These are phyloP conservation scores for Clonostachys chloroleuca DNA, from an alignment of 2,329 filamentous ascomycete species.

Conservation along the genomic window DNA sequence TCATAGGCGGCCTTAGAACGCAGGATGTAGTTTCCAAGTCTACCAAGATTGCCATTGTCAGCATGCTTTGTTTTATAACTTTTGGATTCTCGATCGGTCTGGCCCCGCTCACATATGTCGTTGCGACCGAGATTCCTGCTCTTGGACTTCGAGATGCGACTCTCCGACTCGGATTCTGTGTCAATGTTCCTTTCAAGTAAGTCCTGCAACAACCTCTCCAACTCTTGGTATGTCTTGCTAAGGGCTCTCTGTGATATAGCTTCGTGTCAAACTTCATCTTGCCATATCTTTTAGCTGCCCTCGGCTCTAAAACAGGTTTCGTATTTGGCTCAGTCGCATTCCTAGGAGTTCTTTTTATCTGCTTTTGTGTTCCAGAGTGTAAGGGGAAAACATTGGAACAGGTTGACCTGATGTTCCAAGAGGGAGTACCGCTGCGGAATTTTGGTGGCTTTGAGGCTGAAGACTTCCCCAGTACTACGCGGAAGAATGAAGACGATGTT, in stretches of 20 bases:
- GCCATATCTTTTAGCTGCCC: conserved; percentile 27
- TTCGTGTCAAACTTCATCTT: conserved; percentile 24
- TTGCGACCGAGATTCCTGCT: conserved; percentile 24
- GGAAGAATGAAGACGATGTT: too few relatives aligned
- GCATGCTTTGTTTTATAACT: conserved; percentile 18
- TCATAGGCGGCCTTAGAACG: conserved; percentile 26
- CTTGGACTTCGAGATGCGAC: conserved; percentile 20
- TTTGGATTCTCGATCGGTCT: conserved; percentile 21
- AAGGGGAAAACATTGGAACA: conserved; percentile 11
- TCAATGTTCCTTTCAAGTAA: conserved; percentile 20
- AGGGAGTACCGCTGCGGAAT: not conserved
- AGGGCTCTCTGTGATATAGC: too few relatives aligned
- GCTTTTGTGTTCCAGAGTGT: conserved; percentile 12
- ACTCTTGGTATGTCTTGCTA: too few relatives aligned
- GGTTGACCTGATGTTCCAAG: conserved; percentile 13
- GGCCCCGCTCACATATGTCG: conserved; percentile 23
- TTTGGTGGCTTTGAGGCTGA: not conserved
- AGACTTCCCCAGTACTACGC: too few relatives aligned
- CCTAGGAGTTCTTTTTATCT: conserved; percentile 8
- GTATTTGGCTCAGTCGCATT: conserved; percentile 7
- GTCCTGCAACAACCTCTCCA: not conserved
- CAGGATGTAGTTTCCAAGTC: conserved; percentile 15
- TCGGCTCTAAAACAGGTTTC: conserved; percentile 22
- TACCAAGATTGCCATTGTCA: conserved; percentile 12
- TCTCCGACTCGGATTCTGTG: conserved; percentile 14